Evolutionary conservation across 306 rosid species (phyloP).

Genomic region (Coriaria nepalensis): DNA sequence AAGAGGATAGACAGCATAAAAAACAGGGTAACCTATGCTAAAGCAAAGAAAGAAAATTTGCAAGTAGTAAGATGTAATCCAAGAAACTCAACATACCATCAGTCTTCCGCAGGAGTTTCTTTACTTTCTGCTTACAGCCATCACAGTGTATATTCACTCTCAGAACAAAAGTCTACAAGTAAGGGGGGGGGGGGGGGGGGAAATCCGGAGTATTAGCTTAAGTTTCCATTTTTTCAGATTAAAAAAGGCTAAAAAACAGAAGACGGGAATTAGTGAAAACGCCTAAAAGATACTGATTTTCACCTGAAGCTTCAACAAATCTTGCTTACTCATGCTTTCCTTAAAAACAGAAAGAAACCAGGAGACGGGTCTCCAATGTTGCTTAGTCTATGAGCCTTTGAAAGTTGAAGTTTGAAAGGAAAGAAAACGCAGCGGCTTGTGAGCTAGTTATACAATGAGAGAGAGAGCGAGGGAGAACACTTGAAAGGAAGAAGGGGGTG

Average conservation of each 20-base stretch:
- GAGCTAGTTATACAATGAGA: background rate
- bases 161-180: constrained; percentile 41
- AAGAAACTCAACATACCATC: constrained; percentile 54
- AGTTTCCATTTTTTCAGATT: too few species aligned
- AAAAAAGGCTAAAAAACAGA: too few species aligned
- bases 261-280: too few species aligned
- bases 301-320: constrained; percentile 52
- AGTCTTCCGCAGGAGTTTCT: constrained; percentile 60
- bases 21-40: too few species aligned
- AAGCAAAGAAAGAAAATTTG: too few species aligned
- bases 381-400: background rate
- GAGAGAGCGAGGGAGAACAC: background rate
- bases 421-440: background rate
- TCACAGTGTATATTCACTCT: constrained; percentile 68
- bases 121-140: constrained; percentile 63
- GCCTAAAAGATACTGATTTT: too few species aligned
- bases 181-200: too few species aligned
- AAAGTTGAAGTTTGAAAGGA: constrained; percentile 4
- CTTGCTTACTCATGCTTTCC: constrained; percentile 55
- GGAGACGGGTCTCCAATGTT: background rate
- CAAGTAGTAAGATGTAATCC: too few species aligned
- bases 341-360: constrained; percentile 6
- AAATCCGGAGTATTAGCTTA: too few species aligned
- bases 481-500: too few species aligned
- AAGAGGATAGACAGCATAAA: too few species aligned